Percentiles rank a stretch among this genome's conserved stretches.
Conservation (phyloP, 805 yeast species). For the Wickerhamiella australiensis region DNA sequence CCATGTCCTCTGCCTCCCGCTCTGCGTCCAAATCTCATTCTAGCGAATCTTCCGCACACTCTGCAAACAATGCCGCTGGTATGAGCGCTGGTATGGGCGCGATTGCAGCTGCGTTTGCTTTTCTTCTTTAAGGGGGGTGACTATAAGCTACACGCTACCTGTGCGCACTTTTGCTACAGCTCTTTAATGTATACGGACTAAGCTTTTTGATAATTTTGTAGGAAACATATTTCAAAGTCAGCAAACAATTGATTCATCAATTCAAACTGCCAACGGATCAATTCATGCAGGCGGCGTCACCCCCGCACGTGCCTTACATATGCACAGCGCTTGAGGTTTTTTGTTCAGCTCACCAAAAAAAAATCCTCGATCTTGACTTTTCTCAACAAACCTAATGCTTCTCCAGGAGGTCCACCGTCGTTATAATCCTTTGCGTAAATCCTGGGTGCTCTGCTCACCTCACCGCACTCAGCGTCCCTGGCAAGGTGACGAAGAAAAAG, state of each 20-base stretch:
- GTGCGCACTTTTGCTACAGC: too few relatives aligned
- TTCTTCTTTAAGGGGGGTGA: conserved; percentile 14
- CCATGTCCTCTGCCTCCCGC: conserved; percentile 12
- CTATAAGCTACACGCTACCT: too few relatives aligned
- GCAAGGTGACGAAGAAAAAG: conserved; percentile 60
- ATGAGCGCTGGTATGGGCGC: conserved; percentile 16
- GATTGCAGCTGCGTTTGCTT: conserved; percentile 15
- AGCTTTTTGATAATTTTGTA: too few relatives aligned
- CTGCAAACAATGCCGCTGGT: conserved; percentile 2
- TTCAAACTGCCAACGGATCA: too few relatives aligned
- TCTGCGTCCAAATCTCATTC: conserved; percentile 14
- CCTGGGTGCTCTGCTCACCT: conserved; percentile 64
- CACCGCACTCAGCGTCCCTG: conserved; percentile 70
- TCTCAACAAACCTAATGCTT: neutral
- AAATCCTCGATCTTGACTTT: neutral
- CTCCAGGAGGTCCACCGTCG: conserved; percentile 40
- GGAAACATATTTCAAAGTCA: too few relatives aligned
- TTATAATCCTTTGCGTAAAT: conserved; percentile 53
- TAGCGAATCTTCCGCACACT: neutral
- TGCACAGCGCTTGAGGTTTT: neutral
- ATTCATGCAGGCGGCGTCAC: too few relatives aligned
- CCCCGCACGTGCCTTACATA: neutral
- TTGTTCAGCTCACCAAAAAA: neutral
- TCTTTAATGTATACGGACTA: too few relatives aligned
- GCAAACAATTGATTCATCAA: too few relatives aligned